Conservation (phyloP, 345 rosid species). For the Eucalyptus regnans region DNA sequence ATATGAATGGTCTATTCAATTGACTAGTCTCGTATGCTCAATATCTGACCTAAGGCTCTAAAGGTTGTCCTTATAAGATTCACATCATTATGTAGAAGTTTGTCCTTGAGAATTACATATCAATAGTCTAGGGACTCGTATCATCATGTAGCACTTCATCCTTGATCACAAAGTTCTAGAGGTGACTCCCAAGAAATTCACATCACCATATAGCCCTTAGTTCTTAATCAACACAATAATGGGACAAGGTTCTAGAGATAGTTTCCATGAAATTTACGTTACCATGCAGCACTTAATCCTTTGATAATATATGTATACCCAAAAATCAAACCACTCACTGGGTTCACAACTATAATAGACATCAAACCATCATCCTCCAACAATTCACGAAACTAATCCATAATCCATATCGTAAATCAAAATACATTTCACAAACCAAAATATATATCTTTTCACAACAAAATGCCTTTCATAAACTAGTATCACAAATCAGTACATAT, state of each 20-base stretch:
- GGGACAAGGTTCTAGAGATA: background rate
- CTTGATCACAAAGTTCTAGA: background rate
- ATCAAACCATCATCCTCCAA: background rate
- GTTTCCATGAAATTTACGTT: too few species aligned
- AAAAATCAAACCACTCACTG: background rate
- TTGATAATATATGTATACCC: background rate
- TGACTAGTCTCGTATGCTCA: background rate
- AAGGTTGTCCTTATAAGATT: background rate
- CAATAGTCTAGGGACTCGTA: background rate
- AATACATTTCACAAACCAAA: background rate
- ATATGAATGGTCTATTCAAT: background rate
- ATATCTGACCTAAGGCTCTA: background rate
- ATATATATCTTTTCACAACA: background rate
- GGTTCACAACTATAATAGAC: background rate
- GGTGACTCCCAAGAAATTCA: background rate
- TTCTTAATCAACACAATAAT: too few species aligned
- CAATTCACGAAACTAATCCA: too few species aligned
- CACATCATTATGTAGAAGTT: background rate
- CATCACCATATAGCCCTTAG: background rate
- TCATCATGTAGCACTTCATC: background rate
- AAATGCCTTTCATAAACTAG: background rate
- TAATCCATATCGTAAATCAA: too few species aligned
- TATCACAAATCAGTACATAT: background rate
- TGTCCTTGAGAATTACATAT: background rate
- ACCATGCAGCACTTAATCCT: background rate